phyloP scores from a whole-genome alignment of 129 eudicot genomes.

The Silybum marianum region DNA sequence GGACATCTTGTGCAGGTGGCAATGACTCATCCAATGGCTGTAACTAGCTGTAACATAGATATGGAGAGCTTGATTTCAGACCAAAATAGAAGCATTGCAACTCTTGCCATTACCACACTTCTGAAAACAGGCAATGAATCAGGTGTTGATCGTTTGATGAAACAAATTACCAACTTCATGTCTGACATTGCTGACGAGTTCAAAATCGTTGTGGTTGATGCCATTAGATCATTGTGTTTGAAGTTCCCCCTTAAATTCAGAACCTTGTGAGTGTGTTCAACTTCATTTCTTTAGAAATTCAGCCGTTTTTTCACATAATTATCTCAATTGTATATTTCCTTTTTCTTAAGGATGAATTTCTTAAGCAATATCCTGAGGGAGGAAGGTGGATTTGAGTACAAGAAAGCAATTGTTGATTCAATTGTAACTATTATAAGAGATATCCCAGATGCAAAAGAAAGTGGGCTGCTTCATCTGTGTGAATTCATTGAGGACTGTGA shows the following conservation, averaged over 20 bases:
- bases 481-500: conserved; percentile 99
- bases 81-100: conserved; percentile 95
- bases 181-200: conserved; percentile 98
- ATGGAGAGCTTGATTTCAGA: conserved; percentile 97
- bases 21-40: conserved; percentile 97
- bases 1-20: conserved; percentile 69
- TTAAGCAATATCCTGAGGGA: conserved; percentile 92
- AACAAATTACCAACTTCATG: conserved; percentile 96
- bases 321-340: conserved; percentile 3
- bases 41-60: conserved; percentile 91
- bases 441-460: conserved; percentile 97
- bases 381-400: conserved; percentile 98
- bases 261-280: conserved; percentile 65
- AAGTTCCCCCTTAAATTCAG: conserved; percentile 96
- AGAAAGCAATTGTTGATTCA: conserved; percentile 96
- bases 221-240: conserved; percentile 88
- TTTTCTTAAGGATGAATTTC: conserved; percentile 79
- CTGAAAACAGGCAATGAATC: conserved; percentile 98
- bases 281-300: conserved; percentile 2
- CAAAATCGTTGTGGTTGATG: conserved; percentile 97
- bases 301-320: background rate
- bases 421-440: conserved; percentile 88
- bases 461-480: conserved; percentile 93
- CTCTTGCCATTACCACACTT: conserved; percentile 96
- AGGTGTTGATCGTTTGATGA: conserved; percentile 95